These are phyloP conservation scores for Monilinia vaccinii-corymbosi DNA, from an alignment of 2,329 filamentous ascomycete species.

Conservation along the genomic window DNA sequence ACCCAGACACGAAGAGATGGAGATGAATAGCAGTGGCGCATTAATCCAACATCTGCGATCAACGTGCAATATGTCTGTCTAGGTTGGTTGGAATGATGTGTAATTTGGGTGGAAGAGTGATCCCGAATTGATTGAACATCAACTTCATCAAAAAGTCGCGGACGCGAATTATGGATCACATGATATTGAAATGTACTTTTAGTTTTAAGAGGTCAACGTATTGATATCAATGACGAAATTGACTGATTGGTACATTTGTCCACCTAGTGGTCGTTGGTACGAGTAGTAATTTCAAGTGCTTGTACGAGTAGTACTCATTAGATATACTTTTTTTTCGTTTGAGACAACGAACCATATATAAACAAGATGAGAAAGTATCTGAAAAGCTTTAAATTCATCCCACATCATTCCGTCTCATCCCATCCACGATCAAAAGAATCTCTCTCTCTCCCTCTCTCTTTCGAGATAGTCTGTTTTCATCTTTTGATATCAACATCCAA, in stretches of 20 bases:
- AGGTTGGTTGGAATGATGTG: not conserved
- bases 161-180: conserved; percentile 6
- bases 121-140: not conserved
- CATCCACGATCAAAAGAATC: no score
- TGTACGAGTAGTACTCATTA: no score
- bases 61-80: not conserved
- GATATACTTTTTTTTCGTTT: not conserved
- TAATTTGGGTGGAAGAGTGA: not conserved
- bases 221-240: not conserved
- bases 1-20: not conserved
- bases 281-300: not conserved
- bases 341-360: not conserved
- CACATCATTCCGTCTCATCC: no score
- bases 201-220: not conserved
- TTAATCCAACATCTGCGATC: not conserved
- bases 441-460: not conserved
- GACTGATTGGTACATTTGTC: conserved; percentile 3
- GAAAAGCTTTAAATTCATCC: not conserved
- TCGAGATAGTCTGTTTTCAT: not conserved
- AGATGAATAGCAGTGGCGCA: not conserved
- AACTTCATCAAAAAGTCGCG: conserved; percentile 7
- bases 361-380: not conserved
- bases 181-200: not conserved
- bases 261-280: no score
- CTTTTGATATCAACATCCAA: conserved; percentile 6